Evolutionary conservation across 768 basidiomycete species (phyloP), one percentile per base, ranked within the genome.

Genomic region (Lanmaoa rubissima): DNA sequence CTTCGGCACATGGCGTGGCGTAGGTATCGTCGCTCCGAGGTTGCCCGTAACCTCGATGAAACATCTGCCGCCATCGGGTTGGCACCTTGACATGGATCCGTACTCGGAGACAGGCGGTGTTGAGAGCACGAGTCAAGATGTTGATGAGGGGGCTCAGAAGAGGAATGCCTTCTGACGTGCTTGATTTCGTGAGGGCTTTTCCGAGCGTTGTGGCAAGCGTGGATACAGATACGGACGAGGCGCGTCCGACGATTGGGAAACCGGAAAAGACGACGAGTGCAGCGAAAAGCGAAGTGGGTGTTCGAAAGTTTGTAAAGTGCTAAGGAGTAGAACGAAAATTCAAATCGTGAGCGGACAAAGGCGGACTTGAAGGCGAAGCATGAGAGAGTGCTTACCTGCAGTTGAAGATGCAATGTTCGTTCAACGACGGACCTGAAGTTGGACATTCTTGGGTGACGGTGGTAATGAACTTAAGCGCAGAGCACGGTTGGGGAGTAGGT

Each of bases 1-100:
- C 62, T 59, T 76, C 65, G 5, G 62, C 67, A 36, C 49, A 53
- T 38, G 60, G 53, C 0, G 60, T 71, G n/a, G 58, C 49, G 36
- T 72, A 72, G 21, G 53, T 49, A 11, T 54, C 54, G 32, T 62
- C 62, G 19, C 31, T 28, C 41, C 24, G 51, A 14, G 45, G 13
- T 41, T 17, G 46, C 41, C 28, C 38, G 11, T n/a, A 26, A 12
- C 31, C 13, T 31, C 11, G 26, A 31, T 17, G 10, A 21, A 56
- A 59, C 6, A 52, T n/a, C 16, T 53, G 45, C 26, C 39, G 53
- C 55, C 58, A 65, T 32, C 35, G 63, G 16, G 24, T 24, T 4
- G 63, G 61, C 1, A 58, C 26, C 14, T 28, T 52, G 32, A 61
- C 44, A 5, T 39, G 45, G 53, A 61, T 54, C 36, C 63, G 56